Base-by-base conservation (phyloP, 1,284 basidiomycete genomes). In the Neolentinus lepideus region DNA sequence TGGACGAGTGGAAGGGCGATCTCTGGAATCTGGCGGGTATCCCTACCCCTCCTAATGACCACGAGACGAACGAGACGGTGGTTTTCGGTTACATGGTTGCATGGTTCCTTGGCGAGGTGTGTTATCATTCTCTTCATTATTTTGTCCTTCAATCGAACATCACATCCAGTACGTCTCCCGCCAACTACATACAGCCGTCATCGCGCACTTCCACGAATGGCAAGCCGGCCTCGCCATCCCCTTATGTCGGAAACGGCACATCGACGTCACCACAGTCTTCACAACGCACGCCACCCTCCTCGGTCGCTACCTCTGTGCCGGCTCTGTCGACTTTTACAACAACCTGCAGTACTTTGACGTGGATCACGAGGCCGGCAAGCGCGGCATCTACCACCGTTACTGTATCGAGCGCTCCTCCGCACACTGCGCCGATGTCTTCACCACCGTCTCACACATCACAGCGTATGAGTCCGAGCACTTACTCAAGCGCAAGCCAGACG, bases 141-240 rank as follows among this genome's bases (percentile, higher is more conserved):
- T 57, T 57, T 47, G 58, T 47, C 53, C 59, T 33, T 56, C 38
- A 56, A 52, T 29, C 43, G 53, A 51, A 58, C 52, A 46, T 29
- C 31, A n/a, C 46, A 60, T 54, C 12, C 66, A 93, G 88, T 97
- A 92, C 67, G 84, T 92, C 36, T 69, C 87, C 26, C 84, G 86
- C 57, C 85, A 94, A 69, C 79, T 88, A 35, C 79, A 83, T 59
- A 88, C 84, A 11, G 92, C 95, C 50, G 90, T 99, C 63, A 83
- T 98, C 60, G 94, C 94, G 59, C 96, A 98, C 74, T 98, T 99
- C 78, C 96, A 99, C 75, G 96, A 99, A 74, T 99, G 96, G 96
- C 95, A 98, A 70, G 95, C 94, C 4, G 96, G 96, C 56, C 84
- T 98, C 43, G 94, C 96, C 27, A 98, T 99, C 59, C 94, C 96